Conservation (phyloP, 129 eudicot genomes). For the Flaveria ramosissima region DNA sequence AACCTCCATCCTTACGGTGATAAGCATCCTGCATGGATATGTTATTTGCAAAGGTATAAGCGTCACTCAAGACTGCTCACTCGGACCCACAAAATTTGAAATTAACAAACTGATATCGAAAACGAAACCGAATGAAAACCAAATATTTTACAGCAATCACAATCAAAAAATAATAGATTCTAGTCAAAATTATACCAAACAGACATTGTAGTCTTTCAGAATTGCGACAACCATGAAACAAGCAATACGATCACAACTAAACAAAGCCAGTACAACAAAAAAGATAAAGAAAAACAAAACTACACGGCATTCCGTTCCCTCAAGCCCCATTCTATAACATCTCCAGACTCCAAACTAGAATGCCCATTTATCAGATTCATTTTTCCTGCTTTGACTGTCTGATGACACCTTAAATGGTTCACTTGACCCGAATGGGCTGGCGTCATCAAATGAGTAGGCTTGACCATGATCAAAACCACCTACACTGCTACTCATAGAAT, state of each 20-base stretch:
- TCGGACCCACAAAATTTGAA: neutral
- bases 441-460: slow-evolving; percentile 72
- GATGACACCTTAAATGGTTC: slow-evolving; percentile 87
- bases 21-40: too few relatives aligned
- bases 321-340: neutral
- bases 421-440: slow-evolving; percentile 82
- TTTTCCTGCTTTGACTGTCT: slow-evolving; percentile 56
- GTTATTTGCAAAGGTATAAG: too few relatives aligned
- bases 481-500: slow-evolving; percentile 61
- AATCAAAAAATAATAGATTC: neutral
- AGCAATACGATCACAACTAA: slow-evolving; percentile 35
- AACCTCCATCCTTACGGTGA: too few relatives aligned
- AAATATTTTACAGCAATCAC: neutral
- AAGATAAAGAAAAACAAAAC: neutral
- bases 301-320: neutral
- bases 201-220: slow-evolving; percentile 14
- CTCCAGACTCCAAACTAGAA: slow-evolving; percentile 41
- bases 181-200: slow-evolving; percentile 26
- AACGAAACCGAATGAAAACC: neutral
- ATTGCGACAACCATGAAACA: slow-evolving; percentile 20
- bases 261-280: slow-evolving; percentile 23
- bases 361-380: slow-evolving; percentile 66
- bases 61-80: too few relatives aligned
- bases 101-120: too few relatives aligned
- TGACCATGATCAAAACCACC: slow-evolving; percentile 65